These are phyloP conservation scores for Fusarium pseudograminearum DNA, from an alignment of 2,329 filamentous ascomycete genomes.

Conservation along the genomic window DNA sequence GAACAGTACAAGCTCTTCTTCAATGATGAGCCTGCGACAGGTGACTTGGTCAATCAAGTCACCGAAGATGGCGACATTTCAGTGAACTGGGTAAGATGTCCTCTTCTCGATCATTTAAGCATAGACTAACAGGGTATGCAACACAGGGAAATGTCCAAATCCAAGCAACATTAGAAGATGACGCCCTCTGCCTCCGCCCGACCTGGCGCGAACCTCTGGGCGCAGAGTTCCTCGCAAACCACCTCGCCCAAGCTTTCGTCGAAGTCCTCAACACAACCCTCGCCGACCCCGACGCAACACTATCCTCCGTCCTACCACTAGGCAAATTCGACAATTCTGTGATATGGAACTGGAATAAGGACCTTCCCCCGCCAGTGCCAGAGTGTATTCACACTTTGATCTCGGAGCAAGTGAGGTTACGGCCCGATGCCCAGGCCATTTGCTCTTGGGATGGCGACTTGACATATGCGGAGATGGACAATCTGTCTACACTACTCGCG, in stretches of 20 bases:
- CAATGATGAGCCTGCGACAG: constrained; percentile 40
- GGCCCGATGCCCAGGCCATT: constrained; percentile 46
- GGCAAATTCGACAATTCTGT: constrained; percentile 40
- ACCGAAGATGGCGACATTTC: constrained; percentile 27
- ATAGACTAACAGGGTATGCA: constrained; percentile 8
- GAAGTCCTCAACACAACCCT: constrained; percentile 45
- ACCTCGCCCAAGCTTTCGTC: constrained; percentile 40
- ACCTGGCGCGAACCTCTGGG: constrained; percentile 44
- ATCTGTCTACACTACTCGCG: constrained; percentile 42
- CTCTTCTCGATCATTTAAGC: neutral
- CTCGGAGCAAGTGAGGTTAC: constrained; percentile 39
- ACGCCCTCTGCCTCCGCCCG: constrained; percentile 37
- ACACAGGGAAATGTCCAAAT: constrained; percentile 44
- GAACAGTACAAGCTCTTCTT: constrained; percentile 34
- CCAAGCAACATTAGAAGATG: constrained; percentile 34
- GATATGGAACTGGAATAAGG: constrained; percentile 46
- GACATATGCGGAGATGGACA: constrained; percentile 47
- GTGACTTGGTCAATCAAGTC: constrained; percentile 23
- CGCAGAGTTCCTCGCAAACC: constrained; percentile 43
- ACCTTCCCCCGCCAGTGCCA: constrained; percentile 30
- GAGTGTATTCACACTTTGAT: constrained; percentile 46
- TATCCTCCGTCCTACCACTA: constrained; percentile 36
- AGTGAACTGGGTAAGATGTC: constrained; percentile 40
- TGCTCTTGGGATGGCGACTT: constrained; percentile 51
- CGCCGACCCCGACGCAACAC: constrained; percentile 7